These are phyloP conservation scores for Bacidia gigantensis DNA, from an alignment of 495 filamentous ascomycete species.

Conservation along the genomic window DNA sequence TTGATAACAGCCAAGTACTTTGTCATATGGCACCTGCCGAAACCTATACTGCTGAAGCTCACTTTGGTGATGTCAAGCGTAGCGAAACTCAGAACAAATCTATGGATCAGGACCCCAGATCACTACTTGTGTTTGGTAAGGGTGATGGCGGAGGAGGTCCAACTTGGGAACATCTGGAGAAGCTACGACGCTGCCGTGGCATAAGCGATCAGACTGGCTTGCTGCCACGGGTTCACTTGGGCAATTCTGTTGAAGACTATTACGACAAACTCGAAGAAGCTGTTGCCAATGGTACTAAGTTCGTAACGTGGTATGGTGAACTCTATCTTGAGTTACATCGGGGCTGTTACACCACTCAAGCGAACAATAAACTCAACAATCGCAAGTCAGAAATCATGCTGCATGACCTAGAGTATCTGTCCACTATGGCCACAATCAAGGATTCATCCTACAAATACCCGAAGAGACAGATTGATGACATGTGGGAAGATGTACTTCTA, in stretches of 20 bases:
- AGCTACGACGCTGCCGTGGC: slow-evolving; percentile 85
- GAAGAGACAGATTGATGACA: slow-evolving; percentile 75
- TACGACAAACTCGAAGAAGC: slow-evolving; percentile 71
- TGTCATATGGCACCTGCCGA: slow-evolving; percentile 94
- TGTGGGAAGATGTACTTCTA: slow-evolving; percentile 80
- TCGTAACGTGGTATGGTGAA: slow-evolving; percentile 95
- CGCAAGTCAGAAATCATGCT: slow-evolving; percentile 71
- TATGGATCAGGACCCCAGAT: slow-evolving; percentile 76
- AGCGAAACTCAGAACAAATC: slow-evolving; percentile 91
- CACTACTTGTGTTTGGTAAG: slow-evolving; percentile 84
- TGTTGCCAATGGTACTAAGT: slow-evolving; percentile 52
- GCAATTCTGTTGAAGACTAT: slow-evolving; percentile 90
- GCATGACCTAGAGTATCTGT: slow-evolving; percentile 76
- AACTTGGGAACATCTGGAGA: slow-evolving; percentile 87
- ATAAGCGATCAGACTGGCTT: slow-evolving; percentile 76
- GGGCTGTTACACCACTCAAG: slow-evolving; percentile 92
- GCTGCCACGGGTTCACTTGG: slow-evolving; percentile 79
- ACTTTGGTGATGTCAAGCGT: slow-evolving; percentile 90
- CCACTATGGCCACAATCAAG: slow-evolving; percentile 68
- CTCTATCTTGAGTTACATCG: slow-evolving; percentile 95
- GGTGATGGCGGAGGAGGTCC: slow-evolving; percentile 93
- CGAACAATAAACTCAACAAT: slow-evolving; percentile 93
- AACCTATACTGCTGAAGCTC: slow-evolving; percentile 86
- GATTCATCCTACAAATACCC: slow-evolving; percentile 69
- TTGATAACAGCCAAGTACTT: slow-evolving; percentile 90